Conservation (phyloP, 352 stramenopile species). For the Globisporangium rhizosaccharum region DNA sequence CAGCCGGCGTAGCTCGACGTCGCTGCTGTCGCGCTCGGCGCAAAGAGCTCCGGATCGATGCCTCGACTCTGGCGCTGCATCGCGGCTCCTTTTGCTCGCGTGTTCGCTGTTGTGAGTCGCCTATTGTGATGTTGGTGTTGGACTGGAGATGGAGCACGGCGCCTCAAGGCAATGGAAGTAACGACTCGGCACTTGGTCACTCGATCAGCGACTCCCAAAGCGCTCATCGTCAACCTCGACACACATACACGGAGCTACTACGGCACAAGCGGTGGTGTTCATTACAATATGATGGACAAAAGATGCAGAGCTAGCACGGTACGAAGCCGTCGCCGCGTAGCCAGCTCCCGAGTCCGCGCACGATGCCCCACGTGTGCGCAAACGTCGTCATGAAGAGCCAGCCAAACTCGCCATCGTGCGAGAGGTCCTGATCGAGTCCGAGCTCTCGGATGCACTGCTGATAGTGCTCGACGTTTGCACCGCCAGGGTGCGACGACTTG, state of each 20-base stretch:
- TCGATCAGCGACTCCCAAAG: too few relatives aligned
- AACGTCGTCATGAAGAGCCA: conserved; percentile 33
- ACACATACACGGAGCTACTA: too few relatives aligned
- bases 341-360: conserved; percentile 22
- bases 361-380: conserved; percentile 26
- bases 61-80: conserved; percentile 33
- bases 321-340: conserved; percentile 24
- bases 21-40: conserved; percentile 21
- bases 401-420: conserved; percentile 40
- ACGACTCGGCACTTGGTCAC: too few relatives aligned
- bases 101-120: background rate
- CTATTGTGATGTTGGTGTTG: background rate
- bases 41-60: conserved; percentile 51
- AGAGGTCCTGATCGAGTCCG: conserved; percentile 38
- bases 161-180: too few relatives aligned
- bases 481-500: conserved; percentile 29
- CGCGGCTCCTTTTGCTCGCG: background rate
- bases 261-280: too few relatives aligned
- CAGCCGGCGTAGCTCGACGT: conserved; percentile 1
- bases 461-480: conserved; percentile 58
- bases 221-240: too few relatives aligned
- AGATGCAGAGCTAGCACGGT: conserved; percentile 22
- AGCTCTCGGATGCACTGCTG: conserved; percentile 50
- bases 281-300: too few relatives aligned
- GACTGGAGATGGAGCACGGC: background rate